Conservation (phyloP, 495 filamentous ascomycete species). For the Podospora sp. region DNA sequence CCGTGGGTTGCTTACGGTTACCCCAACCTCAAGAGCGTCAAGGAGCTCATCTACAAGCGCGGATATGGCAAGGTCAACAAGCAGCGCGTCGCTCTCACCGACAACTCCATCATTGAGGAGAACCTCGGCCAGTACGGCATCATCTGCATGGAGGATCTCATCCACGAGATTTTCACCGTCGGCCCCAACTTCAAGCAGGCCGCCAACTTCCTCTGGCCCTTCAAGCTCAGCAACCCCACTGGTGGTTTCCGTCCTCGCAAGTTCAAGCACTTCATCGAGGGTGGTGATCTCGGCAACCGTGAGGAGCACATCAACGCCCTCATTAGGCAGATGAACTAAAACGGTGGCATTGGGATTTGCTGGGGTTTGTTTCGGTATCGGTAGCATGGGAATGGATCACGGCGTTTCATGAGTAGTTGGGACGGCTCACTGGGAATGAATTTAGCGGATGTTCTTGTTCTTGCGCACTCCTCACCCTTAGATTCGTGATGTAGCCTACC, state of each 20-base stretch:
- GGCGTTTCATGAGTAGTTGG: constrained; percentile 36
- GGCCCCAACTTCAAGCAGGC: constrained; percentile 99
- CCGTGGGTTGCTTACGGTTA: constrained; percentile 98
- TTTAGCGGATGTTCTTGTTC: constrained; percentile 33
- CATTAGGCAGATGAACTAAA: constrained; percentile 98
- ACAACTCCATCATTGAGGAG: constrained; percentile 97
- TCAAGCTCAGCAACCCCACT: constrained; percentile 97
- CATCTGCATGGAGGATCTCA: constrained; percentile 98
- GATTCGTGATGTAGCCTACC: constrained; percentile 32
- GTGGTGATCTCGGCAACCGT: constrained; percentile 96
- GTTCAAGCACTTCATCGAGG: constrained; percentile 99
- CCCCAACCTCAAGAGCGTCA: constrained; percentile 97
- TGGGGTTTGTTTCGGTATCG: constrained; percentile 40
- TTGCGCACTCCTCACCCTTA: constrained; percentile 24
- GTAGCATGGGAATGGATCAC: constrained; percentile 42
- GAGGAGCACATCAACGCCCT: constrained; percentile 98
- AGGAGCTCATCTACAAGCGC: constrained; percentile 99
- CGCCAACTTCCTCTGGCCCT: constrained; percentile 99
- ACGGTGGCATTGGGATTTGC: constrained; percentile 25
- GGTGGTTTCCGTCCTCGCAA: constrained; percentile 94
- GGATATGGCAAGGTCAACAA: constrained; percentile 97
- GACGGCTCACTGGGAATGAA: constrained; percentile 37
- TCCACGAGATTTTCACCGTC: constrained; percentile 99
- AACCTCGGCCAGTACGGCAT: constrained; percentile 96
- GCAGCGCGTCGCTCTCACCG: constrained; percentile 92